A percentile compares a stretch with the other conserved stretches of the same genome.
Evolutionary conservation across 2,329 filamentous ascomycete genomes (phyloP).

Genomic region (Fusarium verrucosum): DNA sequence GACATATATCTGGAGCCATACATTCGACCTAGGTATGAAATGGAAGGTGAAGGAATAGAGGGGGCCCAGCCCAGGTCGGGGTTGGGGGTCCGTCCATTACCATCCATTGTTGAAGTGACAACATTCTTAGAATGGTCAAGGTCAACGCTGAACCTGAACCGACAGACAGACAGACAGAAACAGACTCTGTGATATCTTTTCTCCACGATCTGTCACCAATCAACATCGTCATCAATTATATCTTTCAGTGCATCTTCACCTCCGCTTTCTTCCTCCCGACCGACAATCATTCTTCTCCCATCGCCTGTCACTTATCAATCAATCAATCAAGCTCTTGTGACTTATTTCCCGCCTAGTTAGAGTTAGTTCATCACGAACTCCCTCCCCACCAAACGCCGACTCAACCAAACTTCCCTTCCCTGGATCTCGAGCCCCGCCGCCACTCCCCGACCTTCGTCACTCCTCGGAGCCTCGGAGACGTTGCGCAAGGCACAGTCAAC

Average conservation of each 20-base stretch:
- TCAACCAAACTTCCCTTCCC: constrained; percentile 17
- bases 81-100: constrained; percentile 15
- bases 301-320: constrained; percentile 7
- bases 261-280: not conserved
- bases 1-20: not conserved
- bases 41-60: constrained; percentile 2
- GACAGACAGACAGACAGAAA: not conserved
- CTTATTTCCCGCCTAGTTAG: constrained; percentile 5
- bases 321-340: constrained; percentile 13
- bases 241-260: not conserved
- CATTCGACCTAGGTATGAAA: too few relatives aligned
- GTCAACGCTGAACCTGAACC: not conserved
- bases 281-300: not conserved
- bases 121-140: constrained; percentile 7
- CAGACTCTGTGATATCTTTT: constrained; percentile 5
- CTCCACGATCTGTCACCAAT: not conserved
- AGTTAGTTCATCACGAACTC: constrained; percentile 14
- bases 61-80: constrained; percentile 1
- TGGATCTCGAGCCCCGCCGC: constrained; percentile 41
- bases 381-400: constrained; percentile 31
- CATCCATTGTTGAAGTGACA: constrained; percentile 26
- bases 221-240: not conserved
- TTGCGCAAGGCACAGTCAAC: constrained; percentile 17
- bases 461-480: constrained; percentile 28
- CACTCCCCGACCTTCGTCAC: constrained; percentile 34